Base-by-base conservation (phyloP, 768 basidiomycete species). In the Auricularia sp. region DNA sequence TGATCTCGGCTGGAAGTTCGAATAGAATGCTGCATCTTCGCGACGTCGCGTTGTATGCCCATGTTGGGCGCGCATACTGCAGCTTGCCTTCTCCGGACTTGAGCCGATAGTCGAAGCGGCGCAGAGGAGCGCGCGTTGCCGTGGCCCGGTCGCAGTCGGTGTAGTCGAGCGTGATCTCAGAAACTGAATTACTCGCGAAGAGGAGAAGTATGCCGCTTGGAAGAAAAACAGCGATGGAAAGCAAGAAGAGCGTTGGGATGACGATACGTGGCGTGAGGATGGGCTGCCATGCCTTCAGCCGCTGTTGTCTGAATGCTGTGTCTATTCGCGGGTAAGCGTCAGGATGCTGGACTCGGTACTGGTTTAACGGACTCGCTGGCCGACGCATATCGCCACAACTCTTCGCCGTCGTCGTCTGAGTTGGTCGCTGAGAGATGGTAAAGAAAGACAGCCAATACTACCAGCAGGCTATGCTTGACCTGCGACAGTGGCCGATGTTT, bases 211-310 rank as follows among this genome's bases (percentile, higher is more conserved):
- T 97, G 29, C 97, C 97, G 69, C 98, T 94, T 63, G 94, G 95
- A 0, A 91, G 95, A 73, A 99, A 99, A 68, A 98, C 76, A 42
- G 39, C 21, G 69, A 99, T 81, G 56, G 92, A 96, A 70, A 98
- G 86, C 72, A 98, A 85, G 76, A 99, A 95, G 58, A 99, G 84
- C 0, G 94, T 96, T 2, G 97, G 97, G 18, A 99, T 84, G 23
- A 99, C 97, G 1, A 93, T 96, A 76, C 95, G 95, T 3, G 97
- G 97, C 3, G 95, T 98, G 60, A 98, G 83, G 73, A 99, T 98
- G 7, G 97, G 97, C 81, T 99, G 97, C 97, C 97, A 99, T 72
- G 97, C 97, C 79, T 98, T 98, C 73, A 99, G 84, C 64, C 97
- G 90, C 76, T 99, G 97, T 75, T 99, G 97, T 78, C 97, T 98